Evolutionary conservation across 1,284 basidiomycete species (phyloP).

Genomic region (Peniophora sp.): DNA sequence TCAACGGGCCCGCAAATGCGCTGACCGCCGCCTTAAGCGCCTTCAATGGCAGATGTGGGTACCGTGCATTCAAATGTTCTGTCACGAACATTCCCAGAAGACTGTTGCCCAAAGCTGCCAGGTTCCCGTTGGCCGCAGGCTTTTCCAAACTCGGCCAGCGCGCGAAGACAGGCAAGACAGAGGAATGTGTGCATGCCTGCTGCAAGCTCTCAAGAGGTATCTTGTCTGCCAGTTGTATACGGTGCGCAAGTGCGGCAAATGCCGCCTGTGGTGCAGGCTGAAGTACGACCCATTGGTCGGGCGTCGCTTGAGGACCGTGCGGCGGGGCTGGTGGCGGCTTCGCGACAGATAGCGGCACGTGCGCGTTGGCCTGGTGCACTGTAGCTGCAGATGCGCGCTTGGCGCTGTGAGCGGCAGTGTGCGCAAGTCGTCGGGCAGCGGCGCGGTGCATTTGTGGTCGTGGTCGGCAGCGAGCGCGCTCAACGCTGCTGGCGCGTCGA

Average conservation of each 20-base stretch:
- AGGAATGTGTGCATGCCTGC: constrained; percentile 78
- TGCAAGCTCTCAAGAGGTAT: constrained; percentile 43
- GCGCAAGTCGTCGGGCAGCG: too few species aligned
- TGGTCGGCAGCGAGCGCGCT: too few species aligned
- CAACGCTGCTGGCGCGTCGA: too few species aligned
- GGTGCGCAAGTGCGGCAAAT: constrained; percentile 66
- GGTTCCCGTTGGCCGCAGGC: constrained; percentile 69
- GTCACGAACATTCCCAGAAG: constrained; percentile 88
- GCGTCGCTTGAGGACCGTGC: constrained; percentile 50
- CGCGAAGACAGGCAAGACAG: constrained; percentile 52
- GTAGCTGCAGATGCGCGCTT: too few species aligned
- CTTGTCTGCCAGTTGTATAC: constrained; percentile 58
- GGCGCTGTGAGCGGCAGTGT: too few species aligned
- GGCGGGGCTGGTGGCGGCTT: constrained; percentile 47
- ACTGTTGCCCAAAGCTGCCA: constrained; percentile 80
- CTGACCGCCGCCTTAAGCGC: constrained; percentile 88
- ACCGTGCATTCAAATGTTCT: constrained; percentile 78
- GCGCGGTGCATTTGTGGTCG: too few species aligned
- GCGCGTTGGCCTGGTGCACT: too few species aligned
- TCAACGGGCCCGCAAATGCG: constrained; percentile 82
- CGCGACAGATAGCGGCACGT: constrained; percentile 1
- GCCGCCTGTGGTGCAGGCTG: constrained; percentile 48
- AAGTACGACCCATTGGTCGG: too few species aligned
- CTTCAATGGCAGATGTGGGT: constrained; percentile 87
- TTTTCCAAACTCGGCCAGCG: constrained; percentile 43